A percentile compares a stretch with the other conserved stretches of the same genome.
Evolutionary conservation across 2,329 filamentous ascomycete genomes (phyloP).

Genomic region (Acrocalymma vagum): DNA sequence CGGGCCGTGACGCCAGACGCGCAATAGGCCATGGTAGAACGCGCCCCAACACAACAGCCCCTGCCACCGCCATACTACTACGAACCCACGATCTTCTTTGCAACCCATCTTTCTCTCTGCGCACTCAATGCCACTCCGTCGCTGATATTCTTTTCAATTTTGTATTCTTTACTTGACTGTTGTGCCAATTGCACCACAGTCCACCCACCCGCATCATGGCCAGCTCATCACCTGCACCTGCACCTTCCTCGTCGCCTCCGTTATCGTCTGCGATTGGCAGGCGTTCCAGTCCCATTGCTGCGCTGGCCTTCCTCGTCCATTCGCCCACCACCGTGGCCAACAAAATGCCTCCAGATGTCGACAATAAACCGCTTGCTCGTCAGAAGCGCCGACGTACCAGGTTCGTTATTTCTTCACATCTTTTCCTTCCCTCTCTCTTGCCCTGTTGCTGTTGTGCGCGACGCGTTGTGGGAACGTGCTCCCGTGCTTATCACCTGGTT

Average conservation of each 20-base stretch:
- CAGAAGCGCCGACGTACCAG: slow-evolving; percentile 70
- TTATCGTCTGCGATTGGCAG: slow-evolving; percentile 25
- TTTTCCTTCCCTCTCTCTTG: slow-evolving; percentile 18
- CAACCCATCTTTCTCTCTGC: slow-evolving; percentile 15
- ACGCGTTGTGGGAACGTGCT: slow-evolving; percentile 42
- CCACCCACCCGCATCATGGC: slow-evolving; percentile 20
- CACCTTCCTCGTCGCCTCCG: slow-evolving; percentile 29
- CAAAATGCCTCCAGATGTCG: slow-evolving; percentile 64
- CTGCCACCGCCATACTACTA: slow-evolving; percentile 27
- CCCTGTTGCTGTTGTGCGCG: slow-evolving; percentile 27
- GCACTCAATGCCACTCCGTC: slow-evolving; percentile 18
- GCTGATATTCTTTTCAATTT: slow-evolving; percentile 12
- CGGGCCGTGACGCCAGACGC: slow-evolving; percentile 5
- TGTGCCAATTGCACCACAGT: slow-evolving; percentile 3
- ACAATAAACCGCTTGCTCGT: slow-evolving; percentile 67
- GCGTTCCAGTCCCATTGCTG: slow-evolving; percentile 35
- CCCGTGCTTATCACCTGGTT: too few species aligned
- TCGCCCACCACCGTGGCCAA: slow-evolving; percentile 65
- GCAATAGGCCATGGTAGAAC: too few species aligned
- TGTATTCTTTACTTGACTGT: slow-evolving; percentile 9
- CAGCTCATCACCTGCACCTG: slow-evolving; percentile 33
- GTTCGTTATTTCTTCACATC: slow-evolving; percentile 50
- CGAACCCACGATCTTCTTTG: not conserved
- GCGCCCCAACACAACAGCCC: slow-evolving; percentile 25
- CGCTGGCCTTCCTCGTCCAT: slow-evolving; percentile 67